These are phyloP conservation scores for Vigna trinervia DNA, from an alignment of 306 rosid genomes.

Conservation along the genomic window DNA sequence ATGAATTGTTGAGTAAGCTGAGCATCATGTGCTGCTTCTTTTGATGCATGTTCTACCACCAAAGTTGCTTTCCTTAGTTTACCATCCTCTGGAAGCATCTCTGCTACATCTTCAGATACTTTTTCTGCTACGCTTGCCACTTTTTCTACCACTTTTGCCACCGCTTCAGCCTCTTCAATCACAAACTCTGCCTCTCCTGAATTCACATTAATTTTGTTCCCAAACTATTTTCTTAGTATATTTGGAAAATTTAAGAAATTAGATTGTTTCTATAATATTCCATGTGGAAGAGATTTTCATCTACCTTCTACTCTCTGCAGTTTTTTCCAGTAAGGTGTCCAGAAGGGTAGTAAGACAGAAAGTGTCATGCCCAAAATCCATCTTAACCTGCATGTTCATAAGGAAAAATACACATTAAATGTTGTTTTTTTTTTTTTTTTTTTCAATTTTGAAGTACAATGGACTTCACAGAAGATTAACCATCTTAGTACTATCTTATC, in stretches of 20 bases:
- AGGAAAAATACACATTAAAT: neutral
- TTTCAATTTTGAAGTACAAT: neutral
- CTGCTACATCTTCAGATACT: slow-evolving; percentile 54
- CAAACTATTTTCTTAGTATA: neutral
- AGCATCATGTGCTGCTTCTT: slow-evolving; percentile 64
- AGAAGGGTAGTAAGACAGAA: slow-evolving; percentile 47
- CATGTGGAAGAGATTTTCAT: neutral
- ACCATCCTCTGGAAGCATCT: slow-evolving; percentile 54
- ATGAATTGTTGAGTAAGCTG: slow-evolving; percentile 53
- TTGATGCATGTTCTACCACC: slow-evolving; percentile 54
- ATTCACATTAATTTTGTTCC: neutral
- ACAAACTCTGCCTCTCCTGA: slow-evolving; percentile 60
- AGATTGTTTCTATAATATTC: neutral
- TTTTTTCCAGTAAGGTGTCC: slow-evolving; percentile 42
- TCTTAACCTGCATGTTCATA: slow-evolving; percentile 50
- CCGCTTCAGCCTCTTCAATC: slow-evolving; percentile 59
- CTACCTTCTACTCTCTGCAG: slow-evolving; percentile 53
- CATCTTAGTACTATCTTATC: too few species aligned
- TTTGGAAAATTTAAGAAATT: neutral
- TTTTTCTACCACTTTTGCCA: slow-evolving; percentile 58
- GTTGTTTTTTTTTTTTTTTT: too few species aligned
- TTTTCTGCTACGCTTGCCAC: slow-evolving; percentile 60
- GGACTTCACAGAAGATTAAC: too few species aligned
- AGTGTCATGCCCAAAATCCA: slow-evolving; percentile 47
- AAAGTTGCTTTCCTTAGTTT: slow-evolving; percentile 56